Base-by-base conservation (phyloP, 2,329 filamentous ascomycete species). In the Phyllosticta citrichinensis region DNA sequence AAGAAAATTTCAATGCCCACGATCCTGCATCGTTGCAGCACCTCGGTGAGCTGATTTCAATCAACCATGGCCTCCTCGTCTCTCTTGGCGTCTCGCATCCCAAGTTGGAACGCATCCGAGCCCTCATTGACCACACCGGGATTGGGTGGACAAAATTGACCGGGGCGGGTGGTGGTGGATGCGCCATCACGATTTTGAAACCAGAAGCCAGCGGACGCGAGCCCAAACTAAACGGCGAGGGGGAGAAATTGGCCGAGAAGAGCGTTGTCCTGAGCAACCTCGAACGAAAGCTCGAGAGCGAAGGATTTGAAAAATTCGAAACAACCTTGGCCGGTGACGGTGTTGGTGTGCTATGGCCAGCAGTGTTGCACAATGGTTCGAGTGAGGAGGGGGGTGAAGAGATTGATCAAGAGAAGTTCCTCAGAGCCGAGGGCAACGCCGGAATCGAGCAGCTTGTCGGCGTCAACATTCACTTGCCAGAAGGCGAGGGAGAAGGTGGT, bases 121-220 rank as follows among this genome's bases (percentile, higher is more conserved):
- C 96, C 75, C 79, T 99, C 52, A 75, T 75, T 56, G 93, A 99
- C 66, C 86, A 94, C 67, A 84, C 91, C 61, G 88, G 87, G 51
- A 88, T 97, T 61, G 94, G 94, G 30, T 99, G 92, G 92, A 97
- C 94, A 12, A 99, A 99, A 74, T 82, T 99, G 62, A 99, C 94
- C 0, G 94, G 94, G 35, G 94, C 94, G 1, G 94, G 94, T 22
- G 95, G 94, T 12, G 95, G 94, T 61, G 94, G 94, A 2, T 97
- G 95, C 74, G 93, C 92, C 2, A 97, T 99, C 66, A 95, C 93
- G 0, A 79, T 99, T 3, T 79, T 99, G 56, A 88, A 87, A 65
- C 88, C 89, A 0, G 83, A 83, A 22, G 66, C 67, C 4, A 60
- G 52, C 17, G 66, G 65, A 14, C 63, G 63, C 3, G 63, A 67